Evolutionary conservation across 2,329 filamentous ascomycete genomes (phyloP), one percentile per base, ranked within the genome.

Genomic region (Emmonsiellopsis sp.): DNA sequence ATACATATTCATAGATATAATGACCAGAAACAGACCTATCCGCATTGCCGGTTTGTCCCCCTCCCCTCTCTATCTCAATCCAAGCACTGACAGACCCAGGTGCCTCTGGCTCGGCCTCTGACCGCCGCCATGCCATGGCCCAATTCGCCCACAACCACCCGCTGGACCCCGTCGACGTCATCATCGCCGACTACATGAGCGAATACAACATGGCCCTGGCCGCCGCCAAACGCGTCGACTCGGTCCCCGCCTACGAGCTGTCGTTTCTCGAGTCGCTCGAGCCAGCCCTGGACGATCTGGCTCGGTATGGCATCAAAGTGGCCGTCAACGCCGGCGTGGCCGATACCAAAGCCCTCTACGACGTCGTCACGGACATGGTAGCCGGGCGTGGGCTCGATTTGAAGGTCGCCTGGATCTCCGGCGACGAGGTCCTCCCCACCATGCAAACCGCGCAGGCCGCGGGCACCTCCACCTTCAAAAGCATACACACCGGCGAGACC

Each of bases 171-270:
- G 65, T 74, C 33, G 73, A 76, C 61, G 70, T 75, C 5, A 73
- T 75, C 45, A 73, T 74, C 49, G 69, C 70, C 4, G 73, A 76
- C 57, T 75, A 72, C 61, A 74, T 76, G 68, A 72, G 70, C 53
- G 74, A 76, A 55, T 71, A 74, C 57, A 82, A 80, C 61, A 79
- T 82, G 69, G 74, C 77, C 21, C 65, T 64, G 8, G 53, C 69
- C 56, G 65, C 67, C 55, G 60, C 69, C 57, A 56, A 74, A 63
- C 62, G 68, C 56, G 53, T 74, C 59, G 53, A 77, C 54, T 55
- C 55, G 2, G 47, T 53, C 6, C 32, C 55, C 2, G 76, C 72
- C 7, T 80, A 78, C 55, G 76, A 80, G 56, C 67, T 71, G 1
- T 75, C 77, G 1, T 79, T 81, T 56, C 68, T 80, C 31, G 73